phyloP scores from a whole-genome alignment of 345 rosid genomes.

The Populus simonii region DNA sequence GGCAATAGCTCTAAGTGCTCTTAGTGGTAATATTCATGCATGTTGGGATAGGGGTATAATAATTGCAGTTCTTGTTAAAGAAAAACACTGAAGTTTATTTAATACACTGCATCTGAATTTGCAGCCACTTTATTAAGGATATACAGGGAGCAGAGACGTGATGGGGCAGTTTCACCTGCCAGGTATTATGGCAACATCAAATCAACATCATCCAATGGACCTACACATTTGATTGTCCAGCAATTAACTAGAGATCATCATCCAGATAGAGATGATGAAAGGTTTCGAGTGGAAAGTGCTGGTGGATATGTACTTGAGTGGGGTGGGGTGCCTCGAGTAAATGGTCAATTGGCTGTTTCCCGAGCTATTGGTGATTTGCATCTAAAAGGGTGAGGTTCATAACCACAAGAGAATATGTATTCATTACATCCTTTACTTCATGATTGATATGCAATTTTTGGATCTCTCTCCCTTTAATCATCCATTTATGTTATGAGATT shows the following conservation, averaged over 20 bases:
- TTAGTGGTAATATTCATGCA: constrained; percentile 2
- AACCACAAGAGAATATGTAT: not conserved
- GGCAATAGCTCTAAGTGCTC: not conserved
- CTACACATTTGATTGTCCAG: constrained; percentile 50
- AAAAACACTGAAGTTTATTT: constrained; percentile 9
- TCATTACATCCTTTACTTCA: constrained; percentile 1
- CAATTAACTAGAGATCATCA: constrained; percentile 86
- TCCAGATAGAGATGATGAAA: constrained; percentile 90
- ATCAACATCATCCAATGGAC: constrained; percentile 44
- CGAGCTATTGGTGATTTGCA: constrained; percentile 82
- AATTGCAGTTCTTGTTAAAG: not conserved
- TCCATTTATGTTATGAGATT: not conserved
- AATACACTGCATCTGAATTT: constrained; percentile 24
- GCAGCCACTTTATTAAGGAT: constrained; percentile 70
- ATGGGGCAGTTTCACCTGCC: constrained; percentile 42
- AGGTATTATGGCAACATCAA: constrained; percentile 42
- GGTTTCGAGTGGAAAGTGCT: constrained; percentile 74
- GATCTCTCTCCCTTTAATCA: constrained; percentile 1
- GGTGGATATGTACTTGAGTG: constrained; percentile 84
- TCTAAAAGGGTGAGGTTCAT: constrained; percentile 48
- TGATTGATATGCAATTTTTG: not conserved
- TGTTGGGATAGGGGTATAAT: constrained; percentile 6
- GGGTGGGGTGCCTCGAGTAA: constrained; percentile 80
- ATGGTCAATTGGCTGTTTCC: constrained; percentile 85
- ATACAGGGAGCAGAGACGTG: constrained; percentile 63